A percentile compares a stretch with the other conserved stretches of the same genome.
Conservation (phyloP, 345 rosid species). For the Anastatica hierochuntica region DNA sequence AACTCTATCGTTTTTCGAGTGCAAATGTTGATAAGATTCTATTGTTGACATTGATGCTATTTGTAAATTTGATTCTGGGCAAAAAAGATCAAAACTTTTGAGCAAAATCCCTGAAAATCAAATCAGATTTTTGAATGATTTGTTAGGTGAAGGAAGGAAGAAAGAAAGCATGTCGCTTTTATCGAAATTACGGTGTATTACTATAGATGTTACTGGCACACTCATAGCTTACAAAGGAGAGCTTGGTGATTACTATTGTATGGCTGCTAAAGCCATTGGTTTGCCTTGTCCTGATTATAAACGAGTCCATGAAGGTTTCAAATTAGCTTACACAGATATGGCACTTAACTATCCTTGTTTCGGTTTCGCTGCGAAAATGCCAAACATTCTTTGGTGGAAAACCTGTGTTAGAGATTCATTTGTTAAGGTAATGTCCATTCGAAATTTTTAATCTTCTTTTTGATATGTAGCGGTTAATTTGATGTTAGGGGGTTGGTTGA, state of each 20-base stretch:
- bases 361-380: slow-evolving; percentile 72
- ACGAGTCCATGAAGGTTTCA: slow-evolving; percentile 84
- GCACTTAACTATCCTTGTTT: slow-evolving; percentile 90
- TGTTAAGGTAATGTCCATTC: slow-evolving; percentile 35
- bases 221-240: slow-evolving; percentile 95
- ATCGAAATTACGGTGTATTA: slow-evolving; percentile 66
- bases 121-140: slow-evolving; percentile 2
- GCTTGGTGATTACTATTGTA: slow-evolving; percentile 97
- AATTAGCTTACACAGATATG: slow-evolving; percentile 83
- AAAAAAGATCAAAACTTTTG: not conserved
- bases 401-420: slow-evolving; percentile 83
- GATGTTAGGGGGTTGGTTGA: not conserved
- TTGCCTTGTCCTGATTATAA: slow-evolving; percentile 91
- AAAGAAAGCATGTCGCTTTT: slow-evolving; percentile 62
- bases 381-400: slow-evolving; percentile 93
- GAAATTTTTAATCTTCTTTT: not conserved
- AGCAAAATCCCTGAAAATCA: no score
- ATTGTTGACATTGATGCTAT: not conserved
- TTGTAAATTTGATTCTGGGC: not conserved
- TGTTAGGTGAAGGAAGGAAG: slow-evolving; percentile 6
- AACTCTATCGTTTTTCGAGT: not conserved
- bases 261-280: slow-evolving; percentile 96
- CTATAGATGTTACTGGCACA: slow-evolving; percentile 96
- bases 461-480: not conserved
- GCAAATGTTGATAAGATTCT: not conserved